A percentile compares a stretch with the other conserved stretches of the same genome.
These are phyloP conservation scores for Fusarium succisae DNA, from an alignment of 2,329 filamentous ascomycete species.

Conservation along the genomic window DNA sequence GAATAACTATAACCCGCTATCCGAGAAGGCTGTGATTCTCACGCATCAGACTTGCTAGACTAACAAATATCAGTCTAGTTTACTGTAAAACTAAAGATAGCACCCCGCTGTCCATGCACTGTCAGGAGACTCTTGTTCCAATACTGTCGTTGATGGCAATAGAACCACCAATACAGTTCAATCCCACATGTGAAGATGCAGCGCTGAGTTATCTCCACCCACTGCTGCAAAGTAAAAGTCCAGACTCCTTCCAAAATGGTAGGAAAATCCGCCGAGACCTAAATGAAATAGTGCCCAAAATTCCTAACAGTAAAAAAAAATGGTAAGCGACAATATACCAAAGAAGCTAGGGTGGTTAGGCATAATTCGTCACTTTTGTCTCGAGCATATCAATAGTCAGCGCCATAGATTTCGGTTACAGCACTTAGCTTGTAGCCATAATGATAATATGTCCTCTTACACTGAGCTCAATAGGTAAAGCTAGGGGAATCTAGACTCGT, in stretches of 20 bases:
- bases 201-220: rapidly evolving
- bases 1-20: too few relatives aligned
- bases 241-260: neutral
- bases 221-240: neutral
- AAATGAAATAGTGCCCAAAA: rapidly evolving
- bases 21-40: too few relatives aligned
- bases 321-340: rapidly evolving
- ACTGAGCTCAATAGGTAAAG: neutral
- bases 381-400: neutral
- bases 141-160: rapidly evolving
- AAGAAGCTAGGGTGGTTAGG: neutral
- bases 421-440: neutral
- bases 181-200: neutral
- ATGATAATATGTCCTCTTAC: rapidly evolving
- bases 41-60: too few relatives aligned
- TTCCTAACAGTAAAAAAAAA: neutral
- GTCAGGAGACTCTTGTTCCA: rapidly evolving
- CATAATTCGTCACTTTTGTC: neutral
- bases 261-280: neutral
- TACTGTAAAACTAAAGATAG: too few relatives aligned
- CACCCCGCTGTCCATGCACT: rapidly evolving
- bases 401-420: neutral
- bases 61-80: too few relatives aligned
- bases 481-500: neutral
- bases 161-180: too few relatives aligned